Evolutionary conservation across 495 filamentous ascomycete genomes (phyloP).

Genomic region (Aspergillus incahuasiensis): DNA sequence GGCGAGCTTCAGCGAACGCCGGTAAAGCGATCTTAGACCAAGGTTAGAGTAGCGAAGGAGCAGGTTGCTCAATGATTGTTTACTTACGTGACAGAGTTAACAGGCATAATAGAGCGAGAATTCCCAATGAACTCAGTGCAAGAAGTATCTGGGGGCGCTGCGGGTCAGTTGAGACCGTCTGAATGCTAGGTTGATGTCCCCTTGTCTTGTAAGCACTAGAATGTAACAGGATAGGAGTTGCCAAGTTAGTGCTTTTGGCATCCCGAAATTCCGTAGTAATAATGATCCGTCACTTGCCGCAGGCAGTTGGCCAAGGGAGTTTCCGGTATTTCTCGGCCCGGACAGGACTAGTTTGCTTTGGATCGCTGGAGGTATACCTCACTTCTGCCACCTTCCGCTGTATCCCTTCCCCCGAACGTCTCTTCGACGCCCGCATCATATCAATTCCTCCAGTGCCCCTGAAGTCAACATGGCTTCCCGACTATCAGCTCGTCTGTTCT

Average conservation of each 20-base stretch:
- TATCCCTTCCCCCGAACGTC: constrained; percentile 1
- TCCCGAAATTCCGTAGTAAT: constrained; percentile 33
- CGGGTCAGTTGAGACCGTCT: too few species aligned
- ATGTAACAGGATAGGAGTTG: constrained; percentile 14
- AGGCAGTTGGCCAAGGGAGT: constrained; percentile 18
- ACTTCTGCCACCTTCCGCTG: constrained; percentile 9
- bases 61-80: background rate
- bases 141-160: too few species aligned
- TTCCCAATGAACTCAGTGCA: too few species aligned
- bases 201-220: background rate
- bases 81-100: constrained; percentile 37
- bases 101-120: constrained; percentile 29
- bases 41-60: constrained; percentile 12
- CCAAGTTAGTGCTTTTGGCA: constrained; percentile 17
- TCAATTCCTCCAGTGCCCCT: background rate
- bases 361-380: constrained; percentile 10
- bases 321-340: constrained; percentile 31
- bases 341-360: constrained; percentile 10
- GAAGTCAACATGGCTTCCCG: constrained; percentile 37
- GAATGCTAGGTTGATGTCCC: too few species aligned
- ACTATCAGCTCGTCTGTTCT: constrained; percentile 36
- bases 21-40: constrained; percentile 73
- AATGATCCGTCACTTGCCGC: constrained; percentile 37
- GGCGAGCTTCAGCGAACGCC: constrained; percentile 84
- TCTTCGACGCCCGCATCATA: background rate